A percentile compares a stretch with the other conserved stretches of the same genome.
Evolutionary conservation across 768 basidiomycete species (phyloP).

Genomic region (Epithele typhae): DNA sequence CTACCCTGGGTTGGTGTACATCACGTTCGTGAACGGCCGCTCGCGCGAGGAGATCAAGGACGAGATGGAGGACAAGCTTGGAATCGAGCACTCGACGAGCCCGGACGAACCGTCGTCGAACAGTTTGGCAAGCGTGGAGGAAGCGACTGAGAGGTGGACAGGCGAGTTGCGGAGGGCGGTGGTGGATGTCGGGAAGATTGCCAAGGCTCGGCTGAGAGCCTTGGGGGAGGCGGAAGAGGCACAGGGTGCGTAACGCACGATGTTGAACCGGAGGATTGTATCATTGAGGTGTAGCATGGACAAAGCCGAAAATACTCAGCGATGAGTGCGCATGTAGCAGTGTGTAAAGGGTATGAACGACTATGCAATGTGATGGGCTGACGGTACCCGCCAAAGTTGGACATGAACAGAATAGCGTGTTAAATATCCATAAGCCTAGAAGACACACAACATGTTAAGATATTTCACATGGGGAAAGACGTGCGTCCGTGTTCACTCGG

Average conservation of each 20-base stretch:
- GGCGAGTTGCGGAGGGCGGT: constrained; percentile 71
- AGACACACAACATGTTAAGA: constrained; percentile 2
- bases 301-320: too few relatives aligned
- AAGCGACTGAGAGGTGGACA: constrained; percentile 48
- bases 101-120: constrained; percentile 37
- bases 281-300: too few relatives aligned
- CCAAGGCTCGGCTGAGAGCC: constrained; percentile 56
- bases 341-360: too few relatives aligned
- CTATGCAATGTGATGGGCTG: too few relatives aligned
- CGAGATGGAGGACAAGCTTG: constrained; percentile 74
- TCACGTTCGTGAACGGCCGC: constrained; percentile 90
- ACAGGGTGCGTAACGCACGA: background rate
- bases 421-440: constrained; percentile 18
- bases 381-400: too few relatives aligned
- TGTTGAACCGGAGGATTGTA: too few relatives aligned
- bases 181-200: constrained; percentile 70
- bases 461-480: constrained; percentile 7
- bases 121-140: constrained; percentile 34
- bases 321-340: too few relatives aligned
- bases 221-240: constrained; percentile 32
- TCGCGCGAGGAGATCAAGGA: constrained; percentile 63
- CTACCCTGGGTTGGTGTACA: constrained; percentile 78
- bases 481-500: too few relatives aligned
- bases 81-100: constrained; percentile 44
- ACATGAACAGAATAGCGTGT: constrained; percentile 4